Evolutionary conservation across 176 grass and related monocot species (phyloP).

Genomic region (Tuctoria greenei): DNA sequence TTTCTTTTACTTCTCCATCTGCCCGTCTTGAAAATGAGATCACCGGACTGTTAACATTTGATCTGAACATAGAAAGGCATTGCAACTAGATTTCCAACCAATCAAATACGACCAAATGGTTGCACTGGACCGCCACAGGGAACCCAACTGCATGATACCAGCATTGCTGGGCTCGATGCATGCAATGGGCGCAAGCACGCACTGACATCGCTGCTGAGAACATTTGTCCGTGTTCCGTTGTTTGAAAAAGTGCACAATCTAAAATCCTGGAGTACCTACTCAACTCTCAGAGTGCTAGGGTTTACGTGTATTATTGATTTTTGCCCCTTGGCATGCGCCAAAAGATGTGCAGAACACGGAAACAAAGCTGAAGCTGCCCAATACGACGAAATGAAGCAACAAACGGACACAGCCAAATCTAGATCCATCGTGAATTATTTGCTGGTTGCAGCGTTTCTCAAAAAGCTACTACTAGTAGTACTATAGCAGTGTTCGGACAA

Average conservation of each 20-base stretch:
- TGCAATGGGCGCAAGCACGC: background rate
- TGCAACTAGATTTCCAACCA: background rate
- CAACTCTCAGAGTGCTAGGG: background rate
- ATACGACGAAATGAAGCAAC: conserved; percentile 27
- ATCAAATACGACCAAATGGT: conserved; percentile 13
- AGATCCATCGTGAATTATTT: background rate
- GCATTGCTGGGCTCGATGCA: conserved; percentile 35
- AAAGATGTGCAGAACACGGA: background rate
- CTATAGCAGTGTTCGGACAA: background rate
- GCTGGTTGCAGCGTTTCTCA: background rate
- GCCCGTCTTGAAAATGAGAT: too few species aligned
- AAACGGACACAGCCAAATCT: background rate
- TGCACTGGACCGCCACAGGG: background rate
- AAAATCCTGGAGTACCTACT: background rate
- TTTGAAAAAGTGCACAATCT: conserved; percentile 9
- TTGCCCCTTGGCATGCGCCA: background rate
- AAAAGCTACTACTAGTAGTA: background rate
- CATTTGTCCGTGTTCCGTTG: conserved; percentile 21
- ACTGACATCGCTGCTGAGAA: conserved; percentile 18
- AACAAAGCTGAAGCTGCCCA: background rate
- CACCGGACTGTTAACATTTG: too few species aligned
- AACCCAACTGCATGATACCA: background rate
- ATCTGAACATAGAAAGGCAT: background rate
- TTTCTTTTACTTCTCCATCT: too few species aligned
- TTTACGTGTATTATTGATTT: background rate